phyloP scores from a whole-genome alignment of 805 yeast species.

The Saccharomycopsis fibuligera region DNA sequence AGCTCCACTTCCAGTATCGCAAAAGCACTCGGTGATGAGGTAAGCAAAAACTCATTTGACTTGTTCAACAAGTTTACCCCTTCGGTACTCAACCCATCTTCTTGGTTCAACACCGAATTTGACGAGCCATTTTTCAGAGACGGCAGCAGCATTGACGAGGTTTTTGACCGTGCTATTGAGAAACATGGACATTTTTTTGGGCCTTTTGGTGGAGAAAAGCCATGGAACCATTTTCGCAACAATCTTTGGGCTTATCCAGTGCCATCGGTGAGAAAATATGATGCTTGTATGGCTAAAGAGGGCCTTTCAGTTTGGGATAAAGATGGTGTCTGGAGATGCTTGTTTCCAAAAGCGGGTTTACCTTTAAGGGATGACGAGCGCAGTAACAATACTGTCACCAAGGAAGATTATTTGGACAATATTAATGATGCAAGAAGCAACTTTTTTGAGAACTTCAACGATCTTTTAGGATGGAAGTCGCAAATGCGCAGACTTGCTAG shows the following conservation, averaged over 20 bases:
- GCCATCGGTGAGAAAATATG: constrained; percentile 55
- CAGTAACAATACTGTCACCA: constrained; percentile 31
- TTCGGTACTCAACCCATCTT: not conserved
- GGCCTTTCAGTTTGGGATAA: constrained; percentile 83
- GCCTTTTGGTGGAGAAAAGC: not conserved
- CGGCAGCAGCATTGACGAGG: not conserved
- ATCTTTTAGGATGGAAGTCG: constrained; percentile 61
- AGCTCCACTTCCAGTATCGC: constrained; percentile 15
- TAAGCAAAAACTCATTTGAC: constrained; percentile 2
- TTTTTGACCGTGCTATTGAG: not conserved
- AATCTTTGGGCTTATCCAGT: constrained; percentile 30
- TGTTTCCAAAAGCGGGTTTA: constrained; percentile 51
- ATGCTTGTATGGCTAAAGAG: constrained; percentile 52
- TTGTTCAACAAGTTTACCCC: not conserved
- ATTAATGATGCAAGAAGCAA: constrained; percentile 42
- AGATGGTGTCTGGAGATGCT: constrained; percentile 84
- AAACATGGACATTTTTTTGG: not conserved
- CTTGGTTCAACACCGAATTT: not conserved
- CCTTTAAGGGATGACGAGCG: constrained; percentile 27
- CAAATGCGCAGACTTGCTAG: constrained; percentile 43
- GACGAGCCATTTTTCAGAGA: not conserved
- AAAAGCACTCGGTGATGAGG: constrained; percentile 12
- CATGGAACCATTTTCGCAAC: too few relatives aligned
- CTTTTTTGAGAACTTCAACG: constrained; percentile 61
- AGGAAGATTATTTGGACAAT: constrained; percentile 51